These are phyloP conservation scores for Globisporangium middletonii DNA, from an alignment of 352 stramenopile genomes.

Conservation along the genomic window DNA sequence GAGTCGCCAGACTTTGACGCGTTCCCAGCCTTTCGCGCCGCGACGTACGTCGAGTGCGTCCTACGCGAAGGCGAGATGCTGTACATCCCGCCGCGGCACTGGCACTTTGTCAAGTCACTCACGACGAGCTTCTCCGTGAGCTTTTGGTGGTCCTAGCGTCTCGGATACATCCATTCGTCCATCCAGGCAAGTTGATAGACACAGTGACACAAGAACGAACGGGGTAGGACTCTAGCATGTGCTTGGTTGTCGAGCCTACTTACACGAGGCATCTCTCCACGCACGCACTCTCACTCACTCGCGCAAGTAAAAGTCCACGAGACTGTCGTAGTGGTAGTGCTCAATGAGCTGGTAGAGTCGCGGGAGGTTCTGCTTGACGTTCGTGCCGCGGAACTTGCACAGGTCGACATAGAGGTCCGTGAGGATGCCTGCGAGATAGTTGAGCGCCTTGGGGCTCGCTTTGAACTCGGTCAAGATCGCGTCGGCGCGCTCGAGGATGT, in stretches of 20 bases:
- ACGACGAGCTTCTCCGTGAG: constrained; percentile 78
- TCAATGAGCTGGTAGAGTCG: constrained; percentile 73
- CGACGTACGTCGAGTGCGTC: constrained; percentile 65
- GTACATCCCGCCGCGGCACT: constrained; percentile 85
- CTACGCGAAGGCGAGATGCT: constrained; percentile 73
- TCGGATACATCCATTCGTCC: too few relatives aligned
- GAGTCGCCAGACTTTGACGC: constrained; percentile 33
- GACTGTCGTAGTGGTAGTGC: constrained; percentile 73
- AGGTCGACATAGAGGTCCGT: constrained; percentile 83
- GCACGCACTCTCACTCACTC: constrained; percentile 14
- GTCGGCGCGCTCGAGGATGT: constrained; percentile 59
- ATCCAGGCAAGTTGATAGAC: too few relatives aligned
- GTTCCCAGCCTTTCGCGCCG: constrained; percentile 49
- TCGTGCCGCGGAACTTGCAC: constrained; percentile 79
- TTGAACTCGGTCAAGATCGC: constrained; percentile 74
- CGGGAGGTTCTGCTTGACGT: constrained; percentile 67
- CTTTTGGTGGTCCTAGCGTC: constrained; percentile 59
- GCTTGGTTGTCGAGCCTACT: neutral
- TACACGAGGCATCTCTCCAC: neutral
- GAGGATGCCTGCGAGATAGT: constrained; percentile 75
- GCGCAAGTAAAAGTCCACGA: constrained; percentile 75
- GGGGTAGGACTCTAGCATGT: too few relatives aligned
- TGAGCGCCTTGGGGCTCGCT: constrained; percentile 56
- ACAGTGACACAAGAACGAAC: too few relatives aligned
- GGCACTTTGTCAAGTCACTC: constrained; percentile 86